Conservation (phyloP, 2,329 filamentous ascomycete genomes). For the Hypoxylon sp. region DNA sequence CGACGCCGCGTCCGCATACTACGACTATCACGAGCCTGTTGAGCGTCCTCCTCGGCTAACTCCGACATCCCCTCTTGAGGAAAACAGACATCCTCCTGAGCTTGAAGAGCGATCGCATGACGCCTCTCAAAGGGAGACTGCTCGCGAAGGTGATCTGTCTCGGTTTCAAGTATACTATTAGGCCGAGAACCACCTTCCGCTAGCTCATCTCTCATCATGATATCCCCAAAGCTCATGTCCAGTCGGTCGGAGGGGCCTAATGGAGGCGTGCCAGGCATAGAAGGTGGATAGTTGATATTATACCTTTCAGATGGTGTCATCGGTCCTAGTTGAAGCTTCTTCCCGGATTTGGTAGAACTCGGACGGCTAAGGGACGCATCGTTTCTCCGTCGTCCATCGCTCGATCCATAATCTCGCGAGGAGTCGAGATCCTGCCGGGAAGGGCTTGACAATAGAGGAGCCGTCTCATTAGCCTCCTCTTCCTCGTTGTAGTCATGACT, state of each 20-base stretch:
- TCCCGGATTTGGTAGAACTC: slow-evolving; percentile 66
- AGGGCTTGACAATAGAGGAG: slow-evolving; percentile 68
- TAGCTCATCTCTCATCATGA: slow-evolving; percentile 79
- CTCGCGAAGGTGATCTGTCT: slow-evolving; percentile 53
- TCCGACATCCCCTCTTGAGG: slow-evolving; percentile 85
- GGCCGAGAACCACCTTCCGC: slow-evolving; percentile 53
- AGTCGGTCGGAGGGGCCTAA: slow-evolving; percentile 65
- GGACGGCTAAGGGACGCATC: slow-evolving; percentile 59
- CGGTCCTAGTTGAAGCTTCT: slow-evolving; percentile 56
- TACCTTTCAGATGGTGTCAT: slow-evolving; percentile 63
- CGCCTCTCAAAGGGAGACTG: slow-evolving; percentile 62
- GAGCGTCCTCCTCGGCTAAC: slow-evolving; percentile 81
- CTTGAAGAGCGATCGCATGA: slow-evolving; percentile 73
- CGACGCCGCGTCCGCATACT: slow-evolving; percentile 64
- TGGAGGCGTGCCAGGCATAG: slow-evolving; percentile 73
- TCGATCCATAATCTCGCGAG: slow-evolving; percentile 60
- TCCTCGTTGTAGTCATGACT: slow-evolving; percentile 65
- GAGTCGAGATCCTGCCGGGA: slow-evolving; percentile 55
- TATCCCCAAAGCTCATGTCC: slow-evolving; percentile 75
- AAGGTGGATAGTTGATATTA: slow-evolving; percentile 79
- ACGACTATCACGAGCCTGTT: slow-evolving; percentile 61
- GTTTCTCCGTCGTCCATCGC: slow-evolving; percentile 56
- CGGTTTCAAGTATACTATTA: slow-evolving; percentile 44
- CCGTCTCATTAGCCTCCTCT: slow-evolving; percentile 65
- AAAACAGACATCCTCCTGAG: slow-evolving; percentile 93